Percentiles rank a stretch among this genome's conserved stretches.
Evolutionary conservation across 305 asterid genomes (phyloP).

Genomic region (Solanum hybrid): DNA sequence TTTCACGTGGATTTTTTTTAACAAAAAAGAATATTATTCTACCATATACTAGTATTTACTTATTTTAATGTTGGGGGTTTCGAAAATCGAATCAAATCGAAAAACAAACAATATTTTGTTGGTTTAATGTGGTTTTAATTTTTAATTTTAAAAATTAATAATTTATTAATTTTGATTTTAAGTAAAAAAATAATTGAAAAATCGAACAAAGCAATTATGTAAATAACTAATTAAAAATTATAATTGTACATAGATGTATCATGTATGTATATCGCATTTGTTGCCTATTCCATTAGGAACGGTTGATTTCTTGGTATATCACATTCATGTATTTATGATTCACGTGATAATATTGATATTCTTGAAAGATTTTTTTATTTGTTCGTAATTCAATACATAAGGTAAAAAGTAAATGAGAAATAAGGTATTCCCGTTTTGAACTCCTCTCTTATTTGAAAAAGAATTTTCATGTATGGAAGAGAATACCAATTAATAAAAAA

Average conservation of each 20-base stretch:
- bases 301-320: neutral
- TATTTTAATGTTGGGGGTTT: neutral
- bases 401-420: neutral
- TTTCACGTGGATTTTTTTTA: neutral
- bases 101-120: no score
- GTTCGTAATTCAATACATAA: neutral
- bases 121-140: no score
- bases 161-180: no score
- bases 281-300: neutral
- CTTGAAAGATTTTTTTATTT: no score
- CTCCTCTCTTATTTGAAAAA: neutral
- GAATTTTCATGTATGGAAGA: fast-evolving
- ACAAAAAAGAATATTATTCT: neutral
- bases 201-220: neutral
- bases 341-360: neutral
- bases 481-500: neutral
- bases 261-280: no score
- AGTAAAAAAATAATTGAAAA: neutral
- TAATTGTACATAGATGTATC: neutral
- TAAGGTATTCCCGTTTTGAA: fast-evolving
- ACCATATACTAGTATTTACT: neutral
- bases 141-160: no score
- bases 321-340: neutral
- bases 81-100: no score
- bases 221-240: neutral